These are phyloP conservation scores for Malania oleifera DNA, from an alignment of 164 flowering plant genomes.

Conservation along the genomic window DNA sequence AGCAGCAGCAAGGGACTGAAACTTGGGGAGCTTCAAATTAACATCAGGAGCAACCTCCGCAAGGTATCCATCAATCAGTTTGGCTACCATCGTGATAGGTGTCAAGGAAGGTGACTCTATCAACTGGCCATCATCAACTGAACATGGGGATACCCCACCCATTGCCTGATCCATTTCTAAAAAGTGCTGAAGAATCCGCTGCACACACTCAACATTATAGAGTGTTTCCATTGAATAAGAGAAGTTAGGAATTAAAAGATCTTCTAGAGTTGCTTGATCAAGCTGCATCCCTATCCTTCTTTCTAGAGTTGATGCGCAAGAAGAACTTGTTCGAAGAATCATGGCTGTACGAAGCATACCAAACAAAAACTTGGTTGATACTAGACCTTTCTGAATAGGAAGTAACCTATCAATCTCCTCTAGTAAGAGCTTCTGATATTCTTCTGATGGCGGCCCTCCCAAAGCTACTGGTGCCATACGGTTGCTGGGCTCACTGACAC, in stretches of 20 bases:
- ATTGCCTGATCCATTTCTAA: conserved; percentile 63
- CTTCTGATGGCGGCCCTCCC: conserved; percentile 53
- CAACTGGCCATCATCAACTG: conserved; percentile 61
- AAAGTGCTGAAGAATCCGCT: conserved; percentile 79
- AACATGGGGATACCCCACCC: conserved; percentile 75
- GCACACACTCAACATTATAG: conserved; percentile 89
- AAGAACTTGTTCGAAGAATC: conserved; percentile 60
- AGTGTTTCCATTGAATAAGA: conserved; percentile 84
- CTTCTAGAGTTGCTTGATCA: conserved; percentile 82
- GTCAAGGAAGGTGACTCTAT: conserved; percentile 78
- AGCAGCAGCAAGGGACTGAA: conserved; percentile 75
- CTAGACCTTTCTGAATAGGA: conserved; percentile 67
- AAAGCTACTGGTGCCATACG: conserved; percentile 33
- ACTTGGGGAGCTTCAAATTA: conserved; percentile 81
- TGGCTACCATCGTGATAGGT: conserved; percentile 86
- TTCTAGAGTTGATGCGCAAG: conserved; percentile 74
- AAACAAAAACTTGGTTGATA: conserved; percentile 66
- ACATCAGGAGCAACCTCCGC: conserved; percentile 97
- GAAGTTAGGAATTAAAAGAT: conserved; percentile 84
- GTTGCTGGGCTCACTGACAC: conserved; percentile 35
- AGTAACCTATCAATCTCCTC: conserved; percentile 78
- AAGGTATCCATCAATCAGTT: conserved; percentile 88
- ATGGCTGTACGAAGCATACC: conserved; percentile 77
- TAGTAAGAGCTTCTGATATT: conserved; percentile 65
- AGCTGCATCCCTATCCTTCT: conserved; percentile 82